phyloP scores from a whole-genome alignment of 345 rosid species.

The Turnera subulata region DNA sequence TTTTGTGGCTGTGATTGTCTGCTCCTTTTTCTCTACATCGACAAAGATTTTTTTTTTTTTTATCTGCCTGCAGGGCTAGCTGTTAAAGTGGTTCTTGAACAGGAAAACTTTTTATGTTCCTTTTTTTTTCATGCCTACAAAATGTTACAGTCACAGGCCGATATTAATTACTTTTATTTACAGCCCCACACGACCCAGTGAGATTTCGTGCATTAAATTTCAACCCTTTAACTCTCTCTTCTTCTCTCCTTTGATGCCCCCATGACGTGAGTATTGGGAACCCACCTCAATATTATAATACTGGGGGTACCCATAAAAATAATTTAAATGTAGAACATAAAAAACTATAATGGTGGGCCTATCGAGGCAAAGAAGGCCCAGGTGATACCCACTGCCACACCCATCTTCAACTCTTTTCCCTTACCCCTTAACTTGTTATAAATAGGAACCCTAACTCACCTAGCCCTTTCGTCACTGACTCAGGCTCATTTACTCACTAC shows the following conservation, averaged over 20 bases:
- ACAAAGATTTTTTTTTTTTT: not conserved
- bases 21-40: too few relatives aligned
- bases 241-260: constrained; percentile 19
- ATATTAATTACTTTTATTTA: not conserved
- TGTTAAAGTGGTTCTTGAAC: not conserved
- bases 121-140: too few relatives aligned
- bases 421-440: constrained; percentile 31
- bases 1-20: too few relatives aligned
- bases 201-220: constrained; percentile 41
- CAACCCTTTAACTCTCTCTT: too few relatives aligned
- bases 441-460: constrained; percentile 27
- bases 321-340: not conserved
- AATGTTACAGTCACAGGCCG: too few relatives aligned
- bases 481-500: constrained; percentile 6
- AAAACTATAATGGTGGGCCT: constrained; percentile 40
- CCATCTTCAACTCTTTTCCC: constrained; percentile 22
- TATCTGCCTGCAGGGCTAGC: not conserved
- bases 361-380: constrained; percentile 47
- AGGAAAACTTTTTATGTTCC: not conserved
- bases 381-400: constrained; percentile 59
- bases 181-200: constrained; percentile 11
- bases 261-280: constrained; percentile 35
- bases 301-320: not conserved
- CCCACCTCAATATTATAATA: constrained; percentile 14
- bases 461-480: constrained; percentile 14